Evolutionary conservation across 2,329 filamentous ascomycete genomes (phyloP).

Genomic region (Ophiognomonia clavigignenti-juglandacearum): DNA sequence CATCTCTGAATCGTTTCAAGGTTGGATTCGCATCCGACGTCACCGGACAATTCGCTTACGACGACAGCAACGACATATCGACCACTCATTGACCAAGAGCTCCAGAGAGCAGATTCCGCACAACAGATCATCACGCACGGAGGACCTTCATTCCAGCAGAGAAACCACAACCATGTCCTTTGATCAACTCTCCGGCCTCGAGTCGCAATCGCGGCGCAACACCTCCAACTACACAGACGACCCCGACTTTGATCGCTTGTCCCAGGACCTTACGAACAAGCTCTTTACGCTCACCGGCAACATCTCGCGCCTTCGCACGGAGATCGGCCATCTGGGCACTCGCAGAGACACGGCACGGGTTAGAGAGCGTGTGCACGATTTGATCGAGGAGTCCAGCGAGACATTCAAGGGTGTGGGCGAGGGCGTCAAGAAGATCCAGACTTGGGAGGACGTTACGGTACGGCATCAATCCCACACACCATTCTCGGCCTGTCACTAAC

Average conservation of each 20-base stretch:
- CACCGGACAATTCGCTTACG: slow-evolving; percentile 6
- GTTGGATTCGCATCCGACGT: slow-evolving; percentile 3
- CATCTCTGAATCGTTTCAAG: neutral
- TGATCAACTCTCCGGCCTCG: slow-evolving; percentile 77
- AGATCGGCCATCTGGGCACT: slow-evolving; percentile 82
- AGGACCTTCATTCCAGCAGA: neutral
- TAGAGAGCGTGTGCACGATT: slow-evolving; percentile 81
- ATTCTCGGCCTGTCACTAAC: slow-evolving; percentile 1
- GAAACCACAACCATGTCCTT: slow-evolving; percentile 68
- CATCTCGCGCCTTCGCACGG: slow-evolving; percentile 77
- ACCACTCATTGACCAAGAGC: neutral
- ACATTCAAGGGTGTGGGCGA: slow-evolving; percentile 91
- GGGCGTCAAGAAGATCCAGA: slow-evolving; percentile 85
- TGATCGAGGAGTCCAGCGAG: slow-evolving; percentile 79
- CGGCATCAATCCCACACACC: slow-evolving; percentile 52
- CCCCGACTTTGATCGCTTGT: slow-evolving; percentile 82
- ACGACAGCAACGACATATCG: neutral
- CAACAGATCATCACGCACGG: neutral
- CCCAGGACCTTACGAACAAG: slow-evolving; percentile 78
- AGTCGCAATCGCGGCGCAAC: slow-evolving; percentile 57
- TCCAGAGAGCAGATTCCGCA: neutral
- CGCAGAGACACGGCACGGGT: slow-evolving; percentile 87
- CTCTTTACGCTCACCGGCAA: slow-evolving; percentile 86
- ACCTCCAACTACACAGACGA: slow-evolving; percentile 75
- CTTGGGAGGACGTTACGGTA: slow-evolving; percentile 80